These are phyloP conservation scores for Agrostemma githago DNA, from an alignment of 148 eudicot species.

Conservation along the genomic window DNA sequence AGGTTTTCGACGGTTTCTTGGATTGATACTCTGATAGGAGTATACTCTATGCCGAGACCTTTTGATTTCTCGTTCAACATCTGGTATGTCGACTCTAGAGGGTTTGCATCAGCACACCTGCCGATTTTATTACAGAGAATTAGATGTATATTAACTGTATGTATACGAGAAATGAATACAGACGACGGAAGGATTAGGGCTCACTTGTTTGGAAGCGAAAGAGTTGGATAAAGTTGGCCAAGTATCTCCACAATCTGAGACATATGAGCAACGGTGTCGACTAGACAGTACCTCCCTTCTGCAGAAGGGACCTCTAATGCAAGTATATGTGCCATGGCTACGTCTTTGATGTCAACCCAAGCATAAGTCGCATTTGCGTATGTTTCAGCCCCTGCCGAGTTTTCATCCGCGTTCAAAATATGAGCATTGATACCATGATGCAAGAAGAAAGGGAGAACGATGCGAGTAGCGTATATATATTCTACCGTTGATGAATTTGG, in stretches of 20 bases:
- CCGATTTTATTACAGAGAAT: too few species aligned
- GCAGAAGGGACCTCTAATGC: conserved; percentile 36
- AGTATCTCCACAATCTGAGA: conserved; percentile 19
- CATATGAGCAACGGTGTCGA: conserved; percentile 21
- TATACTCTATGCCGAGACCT: conserved; percentile 47
- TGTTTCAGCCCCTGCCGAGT: conserved; percentile 18
- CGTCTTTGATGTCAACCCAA: conserved; percentile 29
- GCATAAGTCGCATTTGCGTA: conserved; percentile 18
- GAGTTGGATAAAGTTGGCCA: conserved; percentile 24
- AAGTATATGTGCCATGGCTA: conserved; percentile 30
- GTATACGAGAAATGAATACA: too few species aligned
- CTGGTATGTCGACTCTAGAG: conserved; percentile 34
- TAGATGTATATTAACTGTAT: too few species aligned
- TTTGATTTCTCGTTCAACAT: conserved; percentile 35
- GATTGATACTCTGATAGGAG: conserved; percentile 35
- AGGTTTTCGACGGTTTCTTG: conserved; percentile 58
- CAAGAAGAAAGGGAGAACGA: background rate
- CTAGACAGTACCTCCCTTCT: conserved; percentile 30
- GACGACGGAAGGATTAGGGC: background rate
- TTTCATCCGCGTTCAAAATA: background rate
- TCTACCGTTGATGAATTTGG: conserved; percentile 20
- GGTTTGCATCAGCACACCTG: conserved; percentile 61
- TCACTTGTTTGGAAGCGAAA: conserved; percentile 23
- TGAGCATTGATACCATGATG: background rate
- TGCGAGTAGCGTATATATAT: background rate